Evolutionary conservation across 805 yeast species (phyloP).

Genomic region (Metschnikowia henanensis): DNA sequence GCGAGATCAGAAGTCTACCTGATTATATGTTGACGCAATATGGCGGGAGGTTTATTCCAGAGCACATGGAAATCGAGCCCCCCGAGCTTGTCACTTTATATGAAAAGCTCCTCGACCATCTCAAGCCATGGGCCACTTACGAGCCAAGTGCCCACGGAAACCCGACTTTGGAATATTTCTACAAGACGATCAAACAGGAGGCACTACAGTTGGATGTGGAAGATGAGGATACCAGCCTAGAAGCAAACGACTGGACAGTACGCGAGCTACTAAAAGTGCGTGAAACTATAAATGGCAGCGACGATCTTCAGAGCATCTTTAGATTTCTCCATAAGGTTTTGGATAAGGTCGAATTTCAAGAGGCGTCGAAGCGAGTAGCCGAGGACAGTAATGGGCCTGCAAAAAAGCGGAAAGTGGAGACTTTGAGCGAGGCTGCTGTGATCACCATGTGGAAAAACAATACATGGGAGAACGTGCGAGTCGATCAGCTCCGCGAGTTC

Average conservation of each 20-base stretch:
- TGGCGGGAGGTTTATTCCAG: slow-evolving; percentile 10
- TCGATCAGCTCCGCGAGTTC: slow-evolving; percentile 43
- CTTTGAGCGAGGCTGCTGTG: slow-evolving; percentile 36
- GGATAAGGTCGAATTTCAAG: slow-evolving; percentile 11
- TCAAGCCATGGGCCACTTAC: slow-evolving; percentile 47
- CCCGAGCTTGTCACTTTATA: slow-evolving; percentile 22
- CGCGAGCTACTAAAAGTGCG: slow-evolving; percentile 10
- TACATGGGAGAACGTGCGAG: slow-evolving; percentile 36
- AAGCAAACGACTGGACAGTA: slow-evolving; percentile 18
- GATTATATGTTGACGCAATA: slow-evolving; percentile 22
- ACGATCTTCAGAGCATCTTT: slow-evolving; percentile 5
- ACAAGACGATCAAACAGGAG: slow-evolving; percentile 60
- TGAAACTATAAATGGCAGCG: neutral
- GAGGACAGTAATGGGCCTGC: slow-evolving; percentile 3
- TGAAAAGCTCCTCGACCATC: slow-evolving; percentile 33
- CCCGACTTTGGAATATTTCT: slow-evolving; percentile 69
- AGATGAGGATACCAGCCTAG: slow-evolving; percentile 14
- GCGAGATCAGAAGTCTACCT: slow-evolving; percentile 73
- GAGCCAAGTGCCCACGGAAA: slow-evolving; percentile 58
- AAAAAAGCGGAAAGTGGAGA: slow-evolving; percentile 9
- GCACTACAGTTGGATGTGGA: slow-evolving; percentile 54
- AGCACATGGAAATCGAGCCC: slow-evolving; percentile 12
- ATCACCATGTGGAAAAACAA: slow-evolving; percentile 43
- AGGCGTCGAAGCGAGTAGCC: slow-evolving; percentile 13
- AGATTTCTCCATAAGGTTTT: slow-evolving; percentile 7